phyloP scores from a whole-genome alignment of 441 rosid species.

The Biscutella laevigata region DNA sequence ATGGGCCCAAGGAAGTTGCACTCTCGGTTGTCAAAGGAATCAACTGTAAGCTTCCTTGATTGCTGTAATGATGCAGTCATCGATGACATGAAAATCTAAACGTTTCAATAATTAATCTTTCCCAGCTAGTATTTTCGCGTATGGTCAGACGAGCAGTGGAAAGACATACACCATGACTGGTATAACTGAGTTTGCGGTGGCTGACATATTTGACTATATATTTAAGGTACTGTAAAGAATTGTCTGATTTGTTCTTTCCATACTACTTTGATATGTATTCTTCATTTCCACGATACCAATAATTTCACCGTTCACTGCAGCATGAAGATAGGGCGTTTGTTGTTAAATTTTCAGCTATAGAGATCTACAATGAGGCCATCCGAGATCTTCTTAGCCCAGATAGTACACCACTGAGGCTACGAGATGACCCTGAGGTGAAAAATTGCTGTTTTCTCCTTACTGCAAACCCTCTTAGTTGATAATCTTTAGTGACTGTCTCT shows the following conservation, averaged over 20 bases:
- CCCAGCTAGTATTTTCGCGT: conserved; percentile 84
- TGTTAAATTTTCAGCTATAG: conserved; percentile 81
- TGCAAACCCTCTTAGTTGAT: background rate
- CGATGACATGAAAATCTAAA: conserved; percentile 4
- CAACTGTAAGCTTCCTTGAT: conserved; percentile 52
- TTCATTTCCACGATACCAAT: background rate
- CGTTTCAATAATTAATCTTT: conserved; percentile 2
- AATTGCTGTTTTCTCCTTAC: conserved; percentile 2
- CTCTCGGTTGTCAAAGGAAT: conserved; percentile 86
- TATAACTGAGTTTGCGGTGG: conserved; percentile 63
- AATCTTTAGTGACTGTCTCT: conserved; percentile 19
- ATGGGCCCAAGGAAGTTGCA: conserved; percentile 77
- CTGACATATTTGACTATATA: conserved; percentile 71
- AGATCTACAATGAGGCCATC: conserved; percentile 91
- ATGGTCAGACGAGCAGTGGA: conserved; percentile 92
- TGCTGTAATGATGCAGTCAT: background rate
- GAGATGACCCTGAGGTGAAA: conserved; percentile 84
- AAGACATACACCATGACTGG: conserved; percentile 87
- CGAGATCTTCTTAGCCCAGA: conserved; percentile 72
- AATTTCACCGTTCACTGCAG: conserved; percentile 30
- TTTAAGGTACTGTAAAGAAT: conserved; percentile 39
- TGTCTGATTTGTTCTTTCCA: background rate
- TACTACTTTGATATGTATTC: conserved; percentile 14
- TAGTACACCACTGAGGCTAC: conserved; percentile 59
- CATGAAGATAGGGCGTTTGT: conserved; percentile 74